Evolutionary conservation across 371 early-diverging fungal genomes (phyloP), one percentile per base, ranked within the genome.

Genomic region (Encephalitozoon intestinalis): DNA sequence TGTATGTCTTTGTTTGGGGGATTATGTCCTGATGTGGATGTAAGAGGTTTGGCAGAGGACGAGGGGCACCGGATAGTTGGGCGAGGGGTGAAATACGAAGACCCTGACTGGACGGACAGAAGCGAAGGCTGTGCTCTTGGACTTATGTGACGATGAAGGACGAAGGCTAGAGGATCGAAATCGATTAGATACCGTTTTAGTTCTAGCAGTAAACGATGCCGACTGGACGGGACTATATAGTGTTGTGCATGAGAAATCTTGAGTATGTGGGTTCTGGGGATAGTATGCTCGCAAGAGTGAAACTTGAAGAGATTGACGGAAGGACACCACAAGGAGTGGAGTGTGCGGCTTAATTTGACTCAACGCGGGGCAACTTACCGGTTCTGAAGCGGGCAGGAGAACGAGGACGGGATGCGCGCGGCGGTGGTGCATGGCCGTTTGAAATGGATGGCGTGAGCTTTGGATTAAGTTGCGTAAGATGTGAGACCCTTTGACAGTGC

Each of bases 121-220:
- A 79, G 83, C 82, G 83, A 83, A 83, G 76, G 83, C 80, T 72
- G 73, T 75, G 76, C 50, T 83, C 88, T 86, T 87, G 87, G 84
- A 87, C 85, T 87, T 85, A 86, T 88, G 86, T 87, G 85, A 87
- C 87, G 86, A 89, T 88, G 87, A 87, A 88, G 88, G 86, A 87
- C 87, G 87, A 88, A 89, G 87, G 88, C 87, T 87, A 86, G 86
- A 86, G 88, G 87, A 87, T 86, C 87, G 81, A 89, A 88, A 86
- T 86, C 83, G 87, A 89, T 88, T 87, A 88, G 87, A 89, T 87
- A 88, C 88, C 87, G 87, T 85, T 84, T 86, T 88, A 88, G 88
- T 88, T 88, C 87, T 86, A 87, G 88, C 88, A 81, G 87, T 88
- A 89, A 88, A 89, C 87, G 85, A 89, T 88, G 88, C 88, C 88